These are phyloP conservation scores for Candida andamanensis DNA, from an alignment of 805 yeast genomes.

Conservation along the genomic window DNA sequence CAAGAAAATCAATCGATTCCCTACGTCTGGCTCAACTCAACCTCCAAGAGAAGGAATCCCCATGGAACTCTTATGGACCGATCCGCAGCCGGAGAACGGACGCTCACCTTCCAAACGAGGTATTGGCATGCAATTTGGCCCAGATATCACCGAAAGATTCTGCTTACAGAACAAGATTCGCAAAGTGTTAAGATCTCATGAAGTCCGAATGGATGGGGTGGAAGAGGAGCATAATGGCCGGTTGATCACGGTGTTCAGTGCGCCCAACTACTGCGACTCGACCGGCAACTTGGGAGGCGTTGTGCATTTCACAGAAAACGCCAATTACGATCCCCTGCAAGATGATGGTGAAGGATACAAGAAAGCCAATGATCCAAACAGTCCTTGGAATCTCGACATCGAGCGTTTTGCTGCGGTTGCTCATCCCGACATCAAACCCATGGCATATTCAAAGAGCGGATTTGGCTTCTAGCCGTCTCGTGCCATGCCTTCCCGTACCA, in stretches of 20 bases:
- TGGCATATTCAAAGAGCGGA: conserved; percentile 69
- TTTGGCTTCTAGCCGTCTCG: conserved; percentile 27
- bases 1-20: conserved; percentile 63
- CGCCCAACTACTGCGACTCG: conserved; percentile 94
- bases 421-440: conserved; percentile 89
- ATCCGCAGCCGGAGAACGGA: conserved; percentile 78
- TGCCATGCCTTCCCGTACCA: not conserved
- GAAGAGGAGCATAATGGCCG: conserved; percentile 82
- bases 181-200: conserved; percentile 89
- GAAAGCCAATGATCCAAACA: conserved; percentile 29
- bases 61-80: conserved; percentile 97
- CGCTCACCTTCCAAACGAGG: conserved; percentile 90
- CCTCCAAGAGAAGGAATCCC: conserved; percentile 90
- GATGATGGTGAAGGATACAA: conserved; percentile 41
- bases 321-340: conserved; percentile 40
- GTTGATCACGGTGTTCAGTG: conserved; percentile 91
- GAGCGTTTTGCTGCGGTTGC: conserved; percentile 73
- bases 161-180: conserved; percentile 65
- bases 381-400: conserved; percentile 46
- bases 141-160: conserved; percentile 82
- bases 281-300: conserved; percentile 91
- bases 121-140: conserved; percentile 93
- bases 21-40: conserved; percentile 48
- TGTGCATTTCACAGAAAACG: conserved; percentile 57
- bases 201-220: conserved; percentile 88